Conservation (phyloP, 2,329 filamentous ascomycete species). For the Myriosclerotinia curreyana region DNA sequence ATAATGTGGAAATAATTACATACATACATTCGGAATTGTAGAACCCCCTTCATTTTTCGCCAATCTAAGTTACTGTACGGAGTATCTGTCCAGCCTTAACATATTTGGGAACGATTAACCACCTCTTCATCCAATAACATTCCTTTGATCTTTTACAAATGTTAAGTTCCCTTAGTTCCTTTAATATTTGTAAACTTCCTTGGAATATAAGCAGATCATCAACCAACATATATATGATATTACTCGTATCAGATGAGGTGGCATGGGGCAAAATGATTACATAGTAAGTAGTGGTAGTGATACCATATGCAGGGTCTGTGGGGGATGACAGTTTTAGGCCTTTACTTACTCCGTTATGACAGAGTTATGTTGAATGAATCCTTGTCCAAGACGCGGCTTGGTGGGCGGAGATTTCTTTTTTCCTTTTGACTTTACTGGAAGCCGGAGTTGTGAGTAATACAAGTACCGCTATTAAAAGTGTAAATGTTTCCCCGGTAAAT, state of each 20-base stretch:
- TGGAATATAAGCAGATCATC: constrained; percentile 25
- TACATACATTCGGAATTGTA: background rate
- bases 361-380: constrained; percentile 7
- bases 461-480: constrained; percentile 12
- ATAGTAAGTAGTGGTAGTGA: constrained; percentile 3
- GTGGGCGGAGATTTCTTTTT: constrained; percentile 8
- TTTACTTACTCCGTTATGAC: constrained; percentile 16
- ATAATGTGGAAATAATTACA: constrained; percentile 11
- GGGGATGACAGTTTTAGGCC: constrained; percentile 15
- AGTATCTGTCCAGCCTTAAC: background rate
- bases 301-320: constrained; percentile 21
- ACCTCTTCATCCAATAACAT: background rate
- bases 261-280: constrained; percentile 7
- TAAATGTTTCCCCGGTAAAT: background rate
- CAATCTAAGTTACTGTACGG: background rate
- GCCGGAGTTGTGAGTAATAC: constrained; percentile 3
- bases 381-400: constrained; percentile 15
- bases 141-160: background rate
- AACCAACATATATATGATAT: constrained; percentile 21
- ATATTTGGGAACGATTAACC: background rate
- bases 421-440: constrained; percentile 2
- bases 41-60: constrained; percentile 15
- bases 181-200: background rate
- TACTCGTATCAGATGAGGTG: constrained; percentile 31
- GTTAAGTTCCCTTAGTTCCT: background rate